Base-by-base conservation (phyloP, 257 asterid species). In the Solanum medicagineum region DNA sequence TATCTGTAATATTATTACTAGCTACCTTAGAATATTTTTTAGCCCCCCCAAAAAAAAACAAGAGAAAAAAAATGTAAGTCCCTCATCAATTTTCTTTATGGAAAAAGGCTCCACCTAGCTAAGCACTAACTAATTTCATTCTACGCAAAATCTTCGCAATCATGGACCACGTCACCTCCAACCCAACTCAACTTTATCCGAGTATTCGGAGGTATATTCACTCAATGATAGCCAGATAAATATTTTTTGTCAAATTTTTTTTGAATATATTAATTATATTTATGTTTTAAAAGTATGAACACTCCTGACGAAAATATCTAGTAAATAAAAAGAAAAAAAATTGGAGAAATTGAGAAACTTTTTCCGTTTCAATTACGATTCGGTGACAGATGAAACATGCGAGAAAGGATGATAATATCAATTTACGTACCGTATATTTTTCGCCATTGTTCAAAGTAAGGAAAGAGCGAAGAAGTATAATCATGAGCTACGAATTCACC, bases 381-480 rank as follows among this genome's bases (percentile, higher is more conserved):
- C 49, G n/a, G 44, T 1, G 22, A 51, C 63, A 49, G 62, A 56
- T 56, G 19, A 75, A 51, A 4, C 1, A 22, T 5, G 8, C n/a
- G 42, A 47, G 62, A n/a, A 40, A 42, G n/a, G 7, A 66, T 49
- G 55, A n/a, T 1, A 2, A 51, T 20, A 20, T 84, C 0, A 32
- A 32, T 36, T 36, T 36, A 36, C 42, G 42, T 90, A 95, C 98
- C 98, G 44, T 92, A 93, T 88, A 91, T 81, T 88, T 93, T 94
- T 82, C 98, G 89, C 98, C 98, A 95, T 53, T 92, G 93, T 54
- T 94, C 98, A 51, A 95, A 95, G 89, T 95, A 93, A 22, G 98
- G 98, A 57, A 95, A 95, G 87, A 95, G 93, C 4, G 95, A 91
- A 26, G 97, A 90, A 9, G 98, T 93, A 86, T 95, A 95, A 51